Conservation (phyloP, 257 asterid species). For the Voacanga thouarsii region DNA sequence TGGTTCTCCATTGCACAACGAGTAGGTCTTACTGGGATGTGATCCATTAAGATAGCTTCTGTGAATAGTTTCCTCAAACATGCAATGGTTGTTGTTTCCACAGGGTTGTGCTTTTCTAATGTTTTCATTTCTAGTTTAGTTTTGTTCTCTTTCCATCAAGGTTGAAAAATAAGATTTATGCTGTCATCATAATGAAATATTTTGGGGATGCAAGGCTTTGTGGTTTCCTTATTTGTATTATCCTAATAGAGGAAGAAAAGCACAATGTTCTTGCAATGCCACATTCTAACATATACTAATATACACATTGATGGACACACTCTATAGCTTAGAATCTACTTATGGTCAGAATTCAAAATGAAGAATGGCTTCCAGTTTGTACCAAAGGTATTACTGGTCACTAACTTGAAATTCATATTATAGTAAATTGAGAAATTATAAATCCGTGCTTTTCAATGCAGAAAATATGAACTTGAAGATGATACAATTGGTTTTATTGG, state of each 20-base stretch:
- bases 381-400: not conserved
- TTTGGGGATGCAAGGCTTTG: not conserved
- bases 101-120: not conserved
- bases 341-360: not conserved
- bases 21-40: not conserved
- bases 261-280: not conserved
- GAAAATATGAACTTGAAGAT: constrained; percentile 92
- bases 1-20: not conserved
- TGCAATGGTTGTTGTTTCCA: not conserved
- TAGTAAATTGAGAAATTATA: not conserved
- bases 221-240: not conserved
- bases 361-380: not conserved
- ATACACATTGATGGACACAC: not conserved
- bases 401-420: not conserved
- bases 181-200: not conserved
- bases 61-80: not conserved
- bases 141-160: not conserved
- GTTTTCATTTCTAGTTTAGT: not conserved
- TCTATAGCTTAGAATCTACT: not conserved
- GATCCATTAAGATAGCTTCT: not conserved
- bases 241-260: not conserved
- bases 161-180: not conserved
- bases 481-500: constrained; percentile 91
- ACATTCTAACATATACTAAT: too few relatives aligned
- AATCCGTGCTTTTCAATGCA: constrained; percentile 30